These are phyloP conservation scores for Inga oerstediana DNA, from an alignment of 306 rosid genomes.

Conservation along the genomic window DNA sequence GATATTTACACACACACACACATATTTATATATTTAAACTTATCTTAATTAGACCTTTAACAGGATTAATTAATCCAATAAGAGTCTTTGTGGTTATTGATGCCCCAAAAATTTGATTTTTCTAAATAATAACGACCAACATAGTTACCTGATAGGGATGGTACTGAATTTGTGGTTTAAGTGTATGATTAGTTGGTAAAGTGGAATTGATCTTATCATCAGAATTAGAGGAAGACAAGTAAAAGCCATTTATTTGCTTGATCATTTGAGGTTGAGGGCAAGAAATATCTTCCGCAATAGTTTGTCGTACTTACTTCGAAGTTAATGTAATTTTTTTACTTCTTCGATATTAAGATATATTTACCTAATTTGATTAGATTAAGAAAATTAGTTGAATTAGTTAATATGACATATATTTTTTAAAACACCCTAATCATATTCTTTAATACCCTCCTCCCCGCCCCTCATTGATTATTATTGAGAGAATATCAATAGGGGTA, in stretches of 20 bases:
- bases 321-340: background rate
- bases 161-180: too few species aligned
- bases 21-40: background rate
- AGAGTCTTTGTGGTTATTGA: background rate
- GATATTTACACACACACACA: background rate
- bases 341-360: too few species aligned
- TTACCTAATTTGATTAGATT: too few species aligned
- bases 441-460: too few species aligned
- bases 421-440: too few species aligned
- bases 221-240: background rate
- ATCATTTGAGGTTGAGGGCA: background rate
- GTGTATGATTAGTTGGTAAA: background rate
- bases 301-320: background rate
- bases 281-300: background rate
- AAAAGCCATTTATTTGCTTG: background rate
- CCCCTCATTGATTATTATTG: too few species aligned
- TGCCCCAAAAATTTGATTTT: background rate
- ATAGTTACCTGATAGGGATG: background rate
- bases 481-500: accelerated
- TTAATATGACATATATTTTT: too few species aligned
- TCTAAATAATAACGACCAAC: background rate
- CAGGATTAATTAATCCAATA: background rate
- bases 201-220: background rate
- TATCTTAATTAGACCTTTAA: background rate
- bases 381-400: too few species aligned